phyloP scores from a whole-genome alignment of 805 yeast species.

The Wickerhamiella occidentalis region DNA sequence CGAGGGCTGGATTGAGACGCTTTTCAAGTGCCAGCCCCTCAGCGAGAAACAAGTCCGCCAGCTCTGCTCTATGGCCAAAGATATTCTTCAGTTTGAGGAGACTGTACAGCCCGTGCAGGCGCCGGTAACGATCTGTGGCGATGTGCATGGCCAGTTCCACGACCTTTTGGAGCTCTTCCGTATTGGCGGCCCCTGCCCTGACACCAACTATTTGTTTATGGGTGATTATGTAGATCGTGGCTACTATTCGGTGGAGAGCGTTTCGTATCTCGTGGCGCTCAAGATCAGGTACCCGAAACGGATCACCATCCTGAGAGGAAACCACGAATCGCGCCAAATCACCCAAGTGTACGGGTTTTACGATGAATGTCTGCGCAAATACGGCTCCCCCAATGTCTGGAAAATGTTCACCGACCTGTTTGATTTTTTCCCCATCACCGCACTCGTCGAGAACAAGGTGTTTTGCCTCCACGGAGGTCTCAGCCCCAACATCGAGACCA shows the following conservation, averaged over 20 bases:
- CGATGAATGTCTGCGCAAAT: conserved; percentile 90
- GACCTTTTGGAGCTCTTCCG: conserved; percentile 90
- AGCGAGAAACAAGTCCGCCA: conserved; percentile 68
- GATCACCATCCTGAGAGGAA: conserved; percentile 87
- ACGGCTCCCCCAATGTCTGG: conserved; percentile 92
- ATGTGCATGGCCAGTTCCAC: conserved; percentile 94
- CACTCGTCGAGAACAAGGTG: conserved; percentile 82
- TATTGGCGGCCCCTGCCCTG: conserved; percentile 93
- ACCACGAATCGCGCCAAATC: conserved; percentile 91
- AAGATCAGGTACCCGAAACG: conserved; percentile 87
- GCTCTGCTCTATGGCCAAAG: conserved; percentile 83
- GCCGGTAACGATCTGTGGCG: conserved; percentile 95
- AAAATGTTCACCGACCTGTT: conserved; percentile 84
- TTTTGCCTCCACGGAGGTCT: conserved; percentile 96
- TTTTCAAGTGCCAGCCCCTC: conserved; percentile 73
- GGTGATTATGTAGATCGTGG: conserved; percentile 89
- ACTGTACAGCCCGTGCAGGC: conserved; percentile 92
- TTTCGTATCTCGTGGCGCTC: conserved; percentile 83
- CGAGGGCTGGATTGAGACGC: conserved; percentile 81
- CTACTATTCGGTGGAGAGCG: conserved; percentile 81
- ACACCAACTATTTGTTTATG: conserved; percentile 81
- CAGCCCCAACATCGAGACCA: conserved; percentile 91
- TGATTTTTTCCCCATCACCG: conserved; percentile 92
- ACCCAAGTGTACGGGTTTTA: conserved; percentile 95
- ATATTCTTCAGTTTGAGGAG: conserved; percentile 79